Base-by-base conservation (phyloP, 2,329 filamentous ascomycete genomes). In the Colletotrichum tropicicola region DNA sequence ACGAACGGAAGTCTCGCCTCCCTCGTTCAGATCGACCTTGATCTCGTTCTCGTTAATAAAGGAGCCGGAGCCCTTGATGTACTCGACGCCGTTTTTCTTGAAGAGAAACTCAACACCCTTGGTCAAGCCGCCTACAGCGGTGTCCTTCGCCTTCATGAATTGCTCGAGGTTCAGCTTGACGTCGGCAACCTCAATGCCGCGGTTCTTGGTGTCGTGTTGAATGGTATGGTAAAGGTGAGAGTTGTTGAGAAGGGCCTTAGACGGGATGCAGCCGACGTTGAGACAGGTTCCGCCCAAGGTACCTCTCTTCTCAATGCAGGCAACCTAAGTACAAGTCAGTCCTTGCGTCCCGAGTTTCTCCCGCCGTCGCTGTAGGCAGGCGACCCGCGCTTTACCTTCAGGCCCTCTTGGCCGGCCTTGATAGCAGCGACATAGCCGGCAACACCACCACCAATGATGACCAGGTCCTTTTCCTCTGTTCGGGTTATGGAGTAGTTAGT, bases 71-170 rank as follows among this genome's bases (percentile, higher is more conserved):
- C 96, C 96, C 86, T 98, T 98, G 83, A 98, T 87, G 82, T 98
- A 99, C 78, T 98, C 94, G 71, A 98, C 96, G 69, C 93, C 93
- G 84, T 99, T 99, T 88, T 99, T 98, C 90, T 98, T 98, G 83
- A 99, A 91, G 69, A 99, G 86, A 79, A 95, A 99, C 82, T 99
- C 96, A 70, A 99, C 92, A 79, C 96, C 96, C 86, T 98, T 98
- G 70, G 96, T 99, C 71, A 99, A 84, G 52, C 94, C 89, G 41
- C 84, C 81, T 68, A 99, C 96, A 55, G 96, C 97, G 35, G 89
- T 91, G 55, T 99, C 95, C 85, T 99, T 99, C 65, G 96, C 94
- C 85, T 98, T 97, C 94, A 99, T 98, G 89, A 99, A 94, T 80
- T 96, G 91, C 74, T 85, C 82, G 47, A 99, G 87, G 86, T 99